Conservation (phyloP, 352 stramenopile genomes). For the Globisporangium takayamanum region DNA sequence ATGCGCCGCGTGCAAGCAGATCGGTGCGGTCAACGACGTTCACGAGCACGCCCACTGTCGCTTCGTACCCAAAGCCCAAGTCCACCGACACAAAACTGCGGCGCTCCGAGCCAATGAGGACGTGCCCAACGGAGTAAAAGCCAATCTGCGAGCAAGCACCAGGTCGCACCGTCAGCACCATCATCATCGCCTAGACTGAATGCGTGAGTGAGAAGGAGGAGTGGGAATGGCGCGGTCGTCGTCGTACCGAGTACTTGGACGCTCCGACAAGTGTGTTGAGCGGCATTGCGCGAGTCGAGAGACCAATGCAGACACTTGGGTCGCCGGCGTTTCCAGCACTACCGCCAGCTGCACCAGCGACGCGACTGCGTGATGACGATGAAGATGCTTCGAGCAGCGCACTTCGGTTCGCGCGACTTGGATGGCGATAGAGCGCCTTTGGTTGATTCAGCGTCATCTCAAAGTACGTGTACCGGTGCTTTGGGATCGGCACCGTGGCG, state of each 20-base stretch:
- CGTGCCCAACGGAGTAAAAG: conserved; percentile 75
- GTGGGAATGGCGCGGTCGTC: not conserved
- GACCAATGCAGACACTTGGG: conserved; percentile 70
- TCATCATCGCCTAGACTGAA: too few relatives aligned
- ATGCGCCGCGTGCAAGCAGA: not conserved
- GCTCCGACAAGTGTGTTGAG: conserved; percentile 78
- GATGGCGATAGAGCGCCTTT: conserved; percentile 23
- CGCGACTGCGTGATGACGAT: not conserved
- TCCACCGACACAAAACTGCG: conserved; percentile 52
- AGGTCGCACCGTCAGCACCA: not conserved
- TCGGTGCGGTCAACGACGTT: conserved; percentile 42
- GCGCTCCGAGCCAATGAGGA: conserved; percentile 57
- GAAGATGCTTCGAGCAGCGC: conserved; percentile 8
- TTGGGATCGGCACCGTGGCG: conserved; percentile 46
- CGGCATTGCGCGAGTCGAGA: conserved; percentile 69
- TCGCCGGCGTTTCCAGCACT: conserved; percentile 24
- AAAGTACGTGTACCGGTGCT: conserved; percentile 80
- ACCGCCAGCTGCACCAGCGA: conserved; percentile 1
- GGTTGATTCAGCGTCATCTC: conserved; percentile 69
- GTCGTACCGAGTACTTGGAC: conserved; percentile 69
- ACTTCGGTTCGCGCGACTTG: conserved; percentile 10
- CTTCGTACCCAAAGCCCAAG: conserved; percentile 46
- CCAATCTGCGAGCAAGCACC: conserved; percentile 40
- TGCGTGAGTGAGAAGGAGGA: not conserved
- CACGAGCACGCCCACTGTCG: conserved; percentile 72